phyloP scores from a whole-genome alignment of 176 grass and related monocot species.

The Aegilops umbellulata region DNA sequence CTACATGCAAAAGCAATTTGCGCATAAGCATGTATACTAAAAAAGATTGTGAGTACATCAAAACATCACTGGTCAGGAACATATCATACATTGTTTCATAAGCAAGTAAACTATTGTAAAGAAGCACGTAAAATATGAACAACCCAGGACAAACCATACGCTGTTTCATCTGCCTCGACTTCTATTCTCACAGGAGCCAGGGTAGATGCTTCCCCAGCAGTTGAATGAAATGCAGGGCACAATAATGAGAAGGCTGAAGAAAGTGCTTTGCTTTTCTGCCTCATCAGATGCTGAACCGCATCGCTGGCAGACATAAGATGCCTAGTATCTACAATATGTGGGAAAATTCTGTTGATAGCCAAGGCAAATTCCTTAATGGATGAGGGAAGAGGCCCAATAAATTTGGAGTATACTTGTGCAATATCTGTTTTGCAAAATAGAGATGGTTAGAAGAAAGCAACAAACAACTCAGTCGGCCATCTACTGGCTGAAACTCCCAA shows the following conservation, averaged over 20 bases:
- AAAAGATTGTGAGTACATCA: not conserved
- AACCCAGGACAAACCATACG: constrained; percentile 40
- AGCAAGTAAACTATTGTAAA: not conserved
- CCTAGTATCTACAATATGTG: constrained; percentile 78
- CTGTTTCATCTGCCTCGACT: constrained; percentile 68
- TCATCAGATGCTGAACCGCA: constrained; percentile 66
- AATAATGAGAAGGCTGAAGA: constrained; percentile 84
- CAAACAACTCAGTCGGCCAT: not conserved
- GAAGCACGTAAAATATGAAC: constrained; percentile 8
- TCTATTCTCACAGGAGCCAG: constrained; percentile 55
- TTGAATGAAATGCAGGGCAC: constrained; percentile 52
- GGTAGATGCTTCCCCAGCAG: constrained; percentile 21
- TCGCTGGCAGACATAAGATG: constrained; percentile 63
- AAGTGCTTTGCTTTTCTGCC: constrained; percentile 77
- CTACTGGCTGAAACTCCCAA: not conserved
- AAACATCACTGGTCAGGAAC: constrained; percentile 11
- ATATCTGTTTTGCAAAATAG: constrained; percentile 70
- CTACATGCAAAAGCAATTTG: constrained; percentile 23
- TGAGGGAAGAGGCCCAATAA: constrained; percentile 83
- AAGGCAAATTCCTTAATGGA: constrained; percentile 63
- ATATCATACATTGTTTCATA: constrained; percentile 49
- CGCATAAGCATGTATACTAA: constrained; percentile 21
- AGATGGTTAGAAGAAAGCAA: constrained; percentile 28
- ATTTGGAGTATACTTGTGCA: constrained; percentile 80
- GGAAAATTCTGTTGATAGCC: constrained; percentile 70